Percentiles rank a stretch among this genome's conserved stretches.
Conservation (phyloP, 1,139 yeast genomes). For the Geotrichum candidum region DNA sequence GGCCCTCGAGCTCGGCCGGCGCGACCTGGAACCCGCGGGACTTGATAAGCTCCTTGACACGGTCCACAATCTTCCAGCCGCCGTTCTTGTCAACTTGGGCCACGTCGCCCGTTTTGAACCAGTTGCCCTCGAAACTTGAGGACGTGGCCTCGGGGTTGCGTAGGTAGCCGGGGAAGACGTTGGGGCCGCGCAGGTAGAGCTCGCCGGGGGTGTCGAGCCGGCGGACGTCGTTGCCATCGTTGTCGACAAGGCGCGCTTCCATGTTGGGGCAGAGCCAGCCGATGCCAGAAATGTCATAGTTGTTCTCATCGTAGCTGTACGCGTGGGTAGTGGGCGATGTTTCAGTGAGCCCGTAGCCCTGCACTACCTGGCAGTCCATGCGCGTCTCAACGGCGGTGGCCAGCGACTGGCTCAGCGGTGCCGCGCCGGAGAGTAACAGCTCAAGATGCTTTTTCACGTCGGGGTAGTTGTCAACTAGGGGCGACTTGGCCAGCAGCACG, state of each 20-base stretch:
- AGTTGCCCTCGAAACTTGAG: slow-evolving; percentile 58
- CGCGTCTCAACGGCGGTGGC: slow-evolving; percentile 24
- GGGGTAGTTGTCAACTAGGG: slow-evolving; percentile 32
- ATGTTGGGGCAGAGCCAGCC: slow-evolving; percentile 26
- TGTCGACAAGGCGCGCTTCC: slow-evolving; percentile 26
- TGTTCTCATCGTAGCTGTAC: slow-evolving; percentile 18
- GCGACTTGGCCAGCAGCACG: slow-evolving; percentile 35
- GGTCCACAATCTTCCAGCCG: slow-evolving; percentile 57
- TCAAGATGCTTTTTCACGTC: slow-evolving; percentile 21
- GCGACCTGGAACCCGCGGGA: slow-evolving; percentile 79
- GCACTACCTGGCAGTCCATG: slow-evolving; percentile 31
- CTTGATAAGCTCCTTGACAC: slow-evolving; percentile 76
- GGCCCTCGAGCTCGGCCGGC: slow-evolving; percentile 70
- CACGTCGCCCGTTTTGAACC: slow-evolving; percentile 77
- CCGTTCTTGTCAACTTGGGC: slow-evolving; percentile 51
- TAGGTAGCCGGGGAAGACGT: slow-evolving; percentile 55
- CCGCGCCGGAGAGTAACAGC: slow-evolving; percentile 32
- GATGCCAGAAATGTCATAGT: slow-evolving; percentile 19
- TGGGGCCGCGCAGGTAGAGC: slow-evolving; percentile 64
- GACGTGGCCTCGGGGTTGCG: slow-evolving; percentile 50
- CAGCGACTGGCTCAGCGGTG: slow-evolving; percentile 32
- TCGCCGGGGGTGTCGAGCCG: slow-evolving; percentile 43
- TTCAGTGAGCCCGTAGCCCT: slow-evolving; percentile 71
- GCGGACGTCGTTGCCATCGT: slow-evolving; percentile 39
- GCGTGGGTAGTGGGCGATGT: slow-evolving; percentile 33